Base-by-base conservation (phyloP, 306 rosid species). In the Vicia villosa region DNA sequence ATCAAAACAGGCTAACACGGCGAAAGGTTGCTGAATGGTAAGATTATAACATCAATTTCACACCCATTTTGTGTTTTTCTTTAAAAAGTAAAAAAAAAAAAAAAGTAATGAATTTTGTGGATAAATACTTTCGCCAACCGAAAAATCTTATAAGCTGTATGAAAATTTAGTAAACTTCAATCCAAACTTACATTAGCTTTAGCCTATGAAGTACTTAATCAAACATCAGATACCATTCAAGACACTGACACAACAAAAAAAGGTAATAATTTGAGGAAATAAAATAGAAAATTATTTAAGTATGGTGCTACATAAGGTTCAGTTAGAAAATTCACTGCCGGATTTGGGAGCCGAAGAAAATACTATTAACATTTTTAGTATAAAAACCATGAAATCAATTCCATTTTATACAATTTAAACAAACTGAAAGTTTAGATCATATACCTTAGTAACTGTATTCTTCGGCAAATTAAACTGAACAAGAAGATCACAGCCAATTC, bases 391-490 rank as follows among this genome's bases (percentile, higher is more conserved):
- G 63, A 30, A 65, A 49, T 66, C 47, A 70, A 57, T 40, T 66
- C 59, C 51, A 26, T 19, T 20, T 9, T 40, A 16, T 40, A 42
- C 8, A 51, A 52, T 30, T 63, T 60, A 15, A 56, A 65, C 37
- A 16, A 34, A 34, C 38, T 1, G 42, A 56, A 52, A 51, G 17
- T 66, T 43, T 43, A n/a, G 43, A 47, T 10, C 77, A 78, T 86
- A 92, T 86, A 92, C 98, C 98, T 88, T 88, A 54, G 85, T 67
- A 51, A 75, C 75, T 3, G 93, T 77, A 59, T 85, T 83, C 69
- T 85, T 80, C 13, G 89, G 91, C 73, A 92, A 79, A 75, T 82
- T 86, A 67, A 82, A 71, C 68, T 45, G 86, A 45, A 68, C 77
- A 70, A 88, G 87, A 58, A 88, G 70, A 63, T 80, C 86, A 34